Evolutionary conservation across 2,329 filamentous ascomycete genomes (phyloP), one percentile per base, ranked within the genome.

Genomic region (Nemania diffusa): DNA sequence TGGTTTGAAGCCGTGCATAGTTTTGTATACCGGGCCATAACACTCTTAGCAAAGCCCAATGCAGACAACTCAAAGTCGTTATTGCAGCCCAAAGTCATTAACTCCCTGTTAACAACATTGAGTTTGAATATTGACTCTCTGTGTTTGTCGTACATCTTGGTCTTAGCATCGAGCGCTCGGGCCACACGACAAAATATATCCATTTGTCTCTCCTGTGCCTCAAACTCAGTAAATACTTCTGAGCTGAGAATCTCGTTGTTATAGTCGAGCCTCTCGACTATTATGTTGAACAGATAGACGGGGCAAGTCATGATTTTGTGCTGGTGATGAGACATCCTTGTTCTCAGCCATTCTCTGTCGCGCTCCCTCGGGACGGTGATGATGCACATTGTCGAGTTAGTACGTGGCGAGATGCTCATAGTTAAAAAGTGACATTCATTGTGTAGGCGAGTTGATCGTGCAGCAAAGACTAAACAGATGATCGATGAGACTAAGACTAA

Each of bases 321-420:
- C 42, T 40, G 27, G n/a, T 51, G 24, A 34, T 34, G 20, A 27
- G 22, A 29, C 42, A 57, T 20, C 44, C 42, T 57, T 51, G 2
- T 8, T 9, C 29, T 51, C 32, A 63, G 53, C 61, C 61, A 57
- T 5, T 51, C 40, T 57, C 42, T 57, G 29, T 57, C 42, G 26
- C 2, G 6, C 52, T 51, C 29, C 15, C 3, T 40, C 40, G 61
- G 61, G n/a, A 57, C 61, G 32, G 52, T 57, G 29, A 63, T 57
- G 44, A 63, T 63, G n/a, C 61, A 63, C 52, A 27, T 63, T 57
- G 53, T 50, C 61, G 51, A 57, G 40, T 57, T 57, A 20, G 52
- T 63, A 48, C 5, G 42, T 11, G 50, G 59, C 27, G 27, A 57
- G 42, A 63, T 57, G 8, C 29, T 57, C 61, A 63, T 63, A 8